phyloP scores from a whole-genome alignment of 2,329 filamentous ascomycete species.

The Pezizomycotina sp. region DNA sequence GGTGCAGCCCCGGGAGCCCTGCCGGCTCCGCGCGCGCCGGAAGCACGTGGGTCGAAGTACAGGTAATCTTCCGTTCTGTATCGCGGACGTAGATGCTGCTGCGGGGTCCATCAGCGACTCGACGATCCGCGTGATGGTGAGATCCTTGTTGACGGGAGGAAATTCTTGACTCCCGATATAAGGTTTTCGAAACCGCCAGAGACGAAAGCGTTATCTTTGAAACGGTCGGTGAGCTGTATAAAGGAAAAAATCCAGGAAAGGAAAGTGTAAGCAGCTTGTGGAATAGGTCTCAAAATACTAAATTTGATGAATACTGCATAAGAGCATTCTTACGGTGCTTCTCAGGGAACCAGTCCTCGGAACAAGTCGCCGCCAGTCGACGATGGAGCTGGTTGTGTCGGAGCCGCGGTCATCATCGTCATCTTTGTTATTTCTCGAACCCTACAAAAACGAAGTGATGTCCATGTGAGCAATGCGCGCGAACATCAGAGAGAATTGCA shows the following conservation, averaged over 20 bases:
- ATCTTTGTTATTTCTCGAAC: conserved; percentile 91
- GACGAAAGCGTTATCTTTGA: conserved; percentile 72
- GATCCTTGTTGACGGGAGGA: conserved; percentile 85
- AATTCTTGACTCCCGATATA: conserved; percentile 93
- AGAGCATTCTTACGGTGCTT: conserved; percentile 47
- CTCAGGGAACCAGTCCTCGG: conserved; percentile 80
- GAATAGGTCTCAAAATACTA: too few species aligned
- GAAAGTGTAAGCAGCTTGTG: conserved; percentile 1
- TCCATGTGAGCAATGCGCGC: too few species aligned
- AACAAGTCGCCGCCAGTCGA: conserved; percentile 53
- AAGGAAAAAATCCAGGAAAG: neutral
- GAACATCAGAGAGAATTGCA: neutral
- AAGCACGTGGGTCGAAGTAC: conserved; percentile 89
- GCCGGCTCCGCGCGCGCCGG: conserved; percentile 70
- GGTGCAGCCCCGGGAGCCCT: conserved; percentile 30
- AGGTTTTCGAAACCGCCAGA: conserved; percentile 80
- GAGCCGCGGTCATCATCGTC: conserved; percentile 88
- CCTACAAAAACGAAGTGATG: conserved; percentile 34
- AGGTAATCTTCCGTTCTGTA: conserved; percentile 91
- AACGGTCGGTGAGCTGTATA: conserved; percentile 57
- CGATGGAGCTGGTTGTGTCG: conserved; percentile 46
- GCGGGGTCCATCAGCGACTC: conserved; percentile 96
- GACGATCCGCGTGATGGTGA: conserved; percentile 93
- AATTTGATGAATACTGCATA: too few species aligned
- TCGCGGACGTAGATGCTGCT: conserved; percentile 73